Conservation (phyloP, 140 eudicot species). For the Erigeron philadelphicus region DNA sequence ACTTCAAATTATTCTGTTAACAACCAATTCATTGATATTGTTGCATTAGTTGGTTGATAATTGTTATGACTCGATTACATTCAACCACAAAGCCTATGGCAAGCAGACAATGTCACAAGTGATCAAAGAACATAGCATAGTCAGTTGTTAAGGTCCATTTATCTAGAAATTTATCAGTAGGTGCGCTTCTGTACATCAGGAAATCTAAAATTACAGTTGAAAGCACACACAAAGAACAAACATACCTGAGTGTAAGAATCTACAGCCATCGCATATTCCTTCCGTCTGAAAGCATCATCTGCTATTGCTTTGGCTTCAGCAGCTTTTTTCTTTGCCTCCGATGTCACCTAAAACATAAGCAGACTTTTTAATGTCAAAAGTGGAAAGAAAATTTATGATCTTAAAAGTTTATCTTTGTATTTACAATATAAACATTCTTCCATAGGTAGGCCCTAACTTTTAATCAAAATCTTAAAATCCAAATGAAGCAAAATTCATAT, state of each 20-base stretch:
- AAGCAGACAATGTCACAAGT: too few species aligned
- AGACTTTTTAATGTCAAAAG: slow-evolving; percentile 13
- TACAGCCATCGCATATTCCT: slow-evolving; percentile 55
- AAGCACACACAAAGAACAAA: not conserved
- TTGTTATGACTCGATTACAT: too few species aligned
- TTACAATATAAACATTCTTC: not conserved
- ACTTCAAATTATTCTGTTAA: too few species aligned
- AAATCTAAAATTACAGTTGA: not conserved
- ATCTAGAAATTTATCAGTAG: too few species aligned
- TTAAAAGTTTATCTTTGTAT: not conserved
- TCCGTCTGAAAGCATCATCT: slow-evolving; percentile 74
- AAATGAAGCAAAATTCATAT: slow-evolving; percentile 1
- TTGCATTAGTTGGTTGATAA: too few species aligned
- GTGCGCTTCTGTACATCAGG: too few species aligned
- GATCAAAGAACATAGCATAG: too few species aligned
- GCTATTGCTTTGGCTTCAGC: slow-evolving; percentile 88
- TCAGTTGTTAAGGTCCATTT: too few species aligned
- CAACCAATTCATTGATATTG: too few species aligned
- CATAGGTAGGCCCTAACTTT: not conserved
- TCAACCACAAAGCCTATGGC: too few species aligned
- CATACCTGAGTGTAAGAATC: slow-evolving; percentile 87
- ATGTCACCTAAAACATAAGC: slow-evolving; percentile 42
- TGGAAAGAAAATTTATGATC: slow-evolving; percentile 8
- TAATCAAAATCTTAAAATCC: slow-evolving; percentile 9
- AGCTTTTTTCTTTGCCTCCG: slow-evolving; percentile 76